These are phyloP conservation scores for Plasmodium vinckei DNA, from an alignment of 169 alveolate genomes.

Conservation along the genomic window DNA sequence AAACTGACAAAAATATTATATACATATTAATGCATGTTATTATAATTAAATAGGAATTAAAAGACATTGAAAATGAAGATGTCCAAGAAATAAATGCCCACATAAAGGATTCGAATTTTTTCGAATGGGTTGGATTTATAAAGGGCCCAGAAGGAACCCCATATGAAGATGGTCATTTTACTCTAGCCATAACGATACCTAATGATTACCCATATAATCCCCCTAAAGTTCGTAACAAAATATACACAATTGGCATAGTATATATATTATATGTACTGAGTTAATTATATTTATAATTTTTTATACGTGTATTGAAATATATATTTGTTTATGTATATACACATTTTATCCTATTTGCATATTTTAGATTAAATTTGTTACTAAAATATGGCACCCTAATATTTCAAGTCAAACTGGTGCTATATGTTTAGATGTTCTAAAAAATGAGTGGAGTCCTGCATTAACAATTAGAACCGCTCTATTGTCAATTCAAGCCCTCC, in stretches of 20 bases:
- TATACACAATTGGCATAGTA: too few species aligned
- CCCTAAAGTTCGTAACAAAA: slow-evolving; percentile 78
- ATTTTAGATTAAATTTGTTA: slow-evolving; percentile 92
- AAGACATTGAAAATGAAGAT: slow-evolving; percentile 81
- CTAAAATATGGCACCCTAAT: slow-evolving; percentile 98
- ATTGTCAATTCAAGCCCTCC: slow-evolving; percentile 91
- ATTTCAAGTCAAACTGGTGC: slow-evolving; percentile 96
- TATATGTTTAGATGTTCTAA: slow-evolving; percentile 95
- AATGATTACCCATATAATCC: slow-evolving; percentile 95
- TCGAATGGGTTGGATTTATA: slow-evolving; percentile 92
- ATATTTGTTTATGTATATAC: background rate
- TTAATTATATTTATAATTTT: background rate
- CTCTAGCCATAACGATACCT: slow-evolving; percentile 93
- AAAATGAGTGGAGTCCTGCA: slow-evolving; percentile 98
- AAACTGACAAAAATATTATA: background rate
- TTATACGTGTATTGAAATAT: background rate
- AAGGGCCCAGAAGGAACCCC: slow-evolving; percentile 95
- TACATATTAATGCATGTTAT: background rate
- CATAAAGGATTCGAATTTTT: slow-evolving; percentile 87
- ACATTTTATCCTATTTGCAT: background rate
- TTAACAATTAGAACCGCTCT: slow-evolving; percentile 95
- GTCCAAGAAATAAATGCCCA: slow-evolving; percentile 86
- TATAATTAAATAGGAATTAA: slow-evolving; percentile 77
- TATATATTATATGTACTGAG: too few species aligned
- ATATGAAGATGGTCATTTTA: slow-evolving; percentile 94